Conservation (phyloP, 1,139 yeast genomes). For the Lodderomyces elongisporus region DNA sequence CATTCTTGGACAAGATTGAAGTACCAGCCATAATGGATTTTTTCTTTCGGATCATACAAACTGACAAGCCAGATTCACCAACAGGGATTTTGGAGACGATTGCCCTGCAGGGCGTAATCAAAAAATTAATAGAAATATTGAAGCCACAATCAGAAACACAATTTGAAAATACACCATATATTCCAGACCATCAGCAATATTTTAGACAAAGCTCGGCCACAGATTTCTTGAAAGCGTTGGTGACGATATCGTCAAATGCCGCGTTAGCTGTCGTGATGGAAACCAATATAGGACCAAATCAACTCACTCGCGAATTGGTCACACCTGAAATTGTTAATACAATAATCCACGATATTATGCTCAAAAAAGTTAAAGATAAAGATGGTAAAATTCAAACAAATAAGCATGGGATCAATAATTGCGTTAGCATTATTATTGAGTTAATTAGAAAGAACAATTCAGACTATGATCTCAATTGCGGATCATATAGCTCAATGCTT, state of each 20-base stretch:
- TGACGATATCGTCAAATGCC: slow-evolving; percentile 80
- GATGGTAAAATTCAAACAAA: slow-evolving; percentile 23
- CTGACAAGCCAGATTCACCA: slow-evolving; percentile 61
- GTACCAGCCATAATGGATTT: slow-evolving; percentile 56
- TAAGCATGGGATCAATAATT: slow-evolving; percentile 44
- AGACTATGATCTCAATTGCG: slow-evolving; percentile 45
- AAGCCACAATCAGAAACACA: slow-evolving; percentile 42
- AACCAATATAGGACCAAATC: slow-evolving; percentile 47
- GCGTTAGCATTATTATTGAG: slow-evolving; percentile 46
- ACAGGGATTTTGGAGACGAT: slow-evolving; percentile 56
- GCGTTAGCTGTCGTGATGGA: slow-evolving; percentile 44
- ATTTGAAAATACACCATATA: slow-evolving; percentile 18
- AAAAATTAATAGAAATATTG: slow-evolving; percentile 48
- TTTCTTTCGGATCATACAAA: slow-evolving; percentile 54
- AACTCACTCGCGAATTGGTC: slow-evolving; percentile 41
- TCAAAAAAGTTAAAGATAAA: slow-evolving; percentile 15
- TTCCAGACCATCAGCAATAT: slow-evolving; percentile 35
- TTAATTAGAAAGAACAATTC: slow-evolving; percentile 44
- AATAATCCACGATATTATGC: slow-evolving; percentile 41
- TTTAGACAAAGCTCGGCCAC: slow-evolving; percentile 91
- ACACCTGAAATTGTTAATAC: slow-evolving; percentile 31
- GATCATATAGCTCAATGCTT: slow-evolving; percentile 32
- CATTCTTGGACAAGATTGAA: slow-evolving; percentile 50
- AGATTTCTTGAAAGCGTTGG: slow-evolving; percentile 88
- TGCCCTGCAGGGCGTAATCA: slow-evolving; percentile 46